Conservation (phyloP, 108 stramenopile species). For the Nannochloropsis gaditana region DNA sequence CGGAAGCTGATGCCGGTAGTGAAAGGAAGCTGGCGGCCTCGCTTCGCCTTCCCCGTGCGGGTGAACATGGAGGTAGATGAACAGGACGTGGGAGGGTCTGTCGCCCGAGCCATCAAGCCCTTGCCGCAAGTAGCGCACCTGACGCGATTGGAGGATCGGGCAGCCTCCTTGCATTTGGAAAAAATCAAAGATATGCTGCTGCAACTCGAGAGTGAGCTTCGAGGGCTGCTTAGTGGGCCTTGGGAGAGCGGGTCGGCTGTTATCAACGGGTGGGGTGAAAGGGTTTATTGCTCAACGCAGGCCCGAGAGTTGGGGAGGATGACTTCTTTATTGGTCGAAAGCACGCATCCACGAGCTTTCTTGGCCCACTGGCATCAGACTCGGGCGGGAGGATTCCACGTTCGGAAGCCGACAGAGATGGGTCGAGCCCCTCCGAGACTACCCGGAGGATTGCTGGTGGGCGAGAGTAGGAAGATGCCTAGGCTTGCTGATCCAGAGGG, state of each 20-base stretch:
- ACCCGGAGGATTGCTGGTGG: background rate
- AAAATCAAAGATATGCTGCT: background rate
- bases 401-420: background rate
- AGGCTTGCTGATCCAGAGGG: background rate
- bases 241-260: background rate
- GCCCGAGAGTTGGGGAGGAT: slow-evolving; percentile 11
- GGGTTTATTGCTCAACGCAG: background rate
- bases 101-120: background rate
- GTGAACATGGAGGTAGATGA: background rate
- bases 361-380: background rate
- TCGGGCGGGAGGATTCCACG: background rate
- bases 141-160: background rate
- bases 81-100: background rate
- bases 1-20: background rate
- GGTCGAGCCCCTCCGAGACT: background rate
- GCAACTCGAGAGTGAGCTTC: background rate
- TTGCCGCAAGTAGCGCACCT: slow-evolving; percentile 16
- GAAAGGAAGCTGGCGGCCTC: background rate
- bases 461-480: background rate
- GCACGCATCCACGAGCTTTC: background rate
- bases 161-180: background rate
- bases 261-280: background rate
- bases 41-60: background rate
- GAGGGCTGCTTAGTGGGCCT: background rate
- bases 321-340: background rate